Evolutionary conservation across 768 basidiomycete genomes (phyloP).

Genomic region (Cytidiella melzeri): DNA sequence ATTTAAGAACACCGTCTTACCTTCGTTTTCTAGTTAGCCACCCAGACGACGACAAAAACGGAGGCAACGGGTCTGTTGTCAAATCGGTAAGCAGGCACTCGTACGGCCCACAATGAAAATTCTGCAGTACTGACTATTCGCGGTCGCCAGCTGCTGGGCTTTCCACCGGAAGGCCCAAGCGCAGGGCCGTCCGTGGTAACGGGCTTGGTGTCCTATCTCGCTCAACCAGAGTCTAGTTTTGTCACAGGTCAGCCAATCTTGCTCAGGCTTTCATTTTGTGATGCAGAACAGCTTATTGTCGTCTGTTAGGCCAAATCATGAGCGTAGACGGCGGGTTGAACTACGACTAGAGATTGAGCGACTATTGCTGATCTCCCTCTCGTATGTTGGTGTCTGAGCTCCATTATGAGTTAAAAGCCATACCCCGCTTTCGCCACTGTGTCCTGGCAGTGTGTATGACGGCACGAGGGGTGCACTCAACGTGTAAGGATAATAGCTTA

Average conservation of each 20-base stretch:
- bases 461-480: too few species aligned
- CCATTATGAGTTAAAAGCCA: too few species aligned
- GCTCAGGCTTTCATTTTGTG: background rate
- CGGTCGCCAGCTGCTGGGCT: background rate
- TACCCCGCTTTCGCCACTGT: too few species aligned
- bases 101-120: background rate
- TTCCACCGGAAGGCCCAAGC: background rate
- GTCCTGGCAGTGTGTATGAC: too few species aligned
- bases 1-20: background rate
- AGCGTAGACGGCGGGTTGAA: background rate
- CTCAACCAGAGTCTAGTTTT: constrained; percentile 15
- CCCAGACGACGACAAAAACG: constrained; percentile 6
- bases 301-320: background rate
- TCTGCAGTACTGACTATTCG: background rate
- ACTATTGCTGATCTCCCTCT: too few species aligned
- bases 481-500: too few species aligned
- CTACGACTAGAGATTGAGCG: constrained; percentile 2
- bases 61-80: constrained; percentile 1
- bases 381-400: too few species aligned
- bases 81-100: background rate
- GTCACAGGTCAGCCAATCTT: constrained; percentile 8
- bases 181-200: constrained; percentile 6
- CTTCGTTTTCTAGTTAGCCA: background rate
- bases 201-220: constrained; percentile 14
- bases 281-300: background rate